These are phyloP conservation scores for Triadica sebifera DNA, from an alignment of 345 rosid species.

Conservation along the genomic window DNA sequence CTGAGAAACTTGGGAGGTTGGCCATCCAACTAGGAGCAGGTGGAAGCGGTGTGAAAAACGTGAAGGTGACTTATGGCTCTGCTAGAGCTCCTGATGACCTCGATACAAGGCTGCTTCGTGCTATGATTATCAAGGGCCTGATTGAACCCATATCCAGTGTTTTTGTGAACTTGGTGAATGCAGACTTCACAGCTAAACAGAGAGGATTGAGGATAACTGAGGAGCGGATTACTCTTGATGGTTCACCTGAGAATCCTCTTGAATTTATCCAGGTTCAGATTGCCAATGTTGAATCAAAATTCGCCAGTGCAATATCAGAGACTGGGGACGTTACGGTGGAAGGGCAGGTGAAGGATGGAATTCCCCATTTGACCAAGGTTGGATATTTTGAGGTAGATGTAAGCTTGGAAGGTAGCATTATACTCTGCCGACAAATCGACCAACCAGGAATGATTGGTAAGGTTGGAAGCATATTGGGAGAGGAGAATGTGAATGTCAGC, in stretches of 20 bases:
- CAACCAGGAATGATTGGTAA: constrained; percentile 34
- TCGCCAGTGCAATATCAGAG: constrained; percentile 30
- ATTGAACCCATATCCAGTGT: constrained; percentile 31
- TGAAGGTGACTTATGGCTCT: constrained; percentile 25
- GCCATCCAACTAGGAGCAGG: constrained; percentile 30
- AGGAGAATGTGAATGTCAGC: constrained; percentile 30
- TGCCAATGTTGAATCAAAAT: constrained; percentile 31
- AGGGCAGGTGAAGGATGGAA: constrained; percentile 31
- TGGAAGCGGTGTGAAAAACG: constrained; percentile 26
- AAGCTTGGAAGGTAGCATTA: constrained; percentile 32
- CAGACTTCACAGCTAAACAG: constrained; percentile 33
- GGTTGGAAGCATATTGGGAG: constrained; percentile 29
- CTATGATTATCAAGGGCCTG: constrained; percentile 31
- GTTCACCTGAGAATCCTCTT: constrained; percentile 29
- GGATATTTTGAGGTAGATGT: constrained; percentile 34
- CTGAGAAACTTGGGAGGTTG: constrained; percentile 31
- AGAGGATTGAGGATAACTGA: constrained; percentile 26
- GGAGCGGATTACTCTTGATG: constrained; percentile 22
- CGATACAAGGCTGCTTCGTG: constrained; percentile 31
- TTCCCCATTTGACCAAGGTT: constrained; percentile 31
- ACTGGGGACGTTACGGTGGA: constrained; percentile 26
- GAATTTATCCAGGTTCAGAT: constrained; percentile 29
- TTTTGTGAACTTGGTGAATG: constrained; percentile 32
- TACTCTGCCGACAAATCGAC: constrained; percentile 32
- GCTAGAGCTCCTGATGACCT: constrained; percentile 30